Percentiles rank a stretch among this genome's conserved stretches.
These are phyloP conservation scores for Chalciporus sp. DNA, from an alignment of 1,284 basidiomycete species.

Conservation along the genomic window DNA sequence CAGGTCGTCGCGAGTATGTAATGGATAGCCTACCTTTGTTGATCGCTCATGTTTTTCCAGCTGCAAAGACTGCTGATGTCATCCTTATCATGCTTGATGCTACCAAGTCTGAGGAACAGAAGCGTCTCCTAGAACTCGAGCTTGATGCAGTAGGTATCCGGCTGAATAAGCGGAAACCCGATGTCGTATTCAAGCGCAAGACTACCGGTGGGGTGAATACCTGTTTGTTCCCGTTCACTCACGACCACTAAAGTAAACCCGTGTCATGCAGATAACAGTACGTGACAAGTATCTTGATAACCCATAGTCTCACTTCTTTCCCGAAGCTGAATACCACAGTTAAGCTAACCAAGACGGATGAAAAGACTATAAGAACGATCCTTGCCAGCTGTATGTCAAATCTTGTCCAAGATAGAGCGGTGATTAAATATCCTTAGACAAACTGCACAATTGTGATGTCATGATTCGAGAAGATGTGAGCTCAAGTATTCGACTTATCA, in stretches of 20 bases:
- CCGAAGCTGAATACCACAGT: conserved; percentile 84
- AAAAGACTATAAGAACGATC: conserved; percentile 92
- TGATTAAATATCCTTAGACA: conserved; percentile 47
- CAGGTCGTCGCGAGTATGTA: conserved; percentile 87
- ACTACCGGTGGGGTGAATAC: conserved; percentile 86
- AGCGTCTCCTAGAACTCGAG: conserved; percentile 86
- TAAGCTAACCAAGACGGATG: conserved; percentile 93
- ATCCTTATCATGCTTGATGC: conserved; percentile 96
- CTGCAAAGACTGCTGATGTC: conserved; percentile 95
- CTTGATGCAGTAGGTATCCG: conserved; percentile 96
- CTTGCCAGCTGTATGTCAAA: conserved; percentile 73
- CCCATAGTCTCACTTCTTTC: conserved; percentile 2
- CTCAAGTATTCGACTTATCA: conserved; percentile 12
- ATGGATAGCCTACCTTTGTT: neutral
- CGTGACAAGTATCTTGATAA: neutral
- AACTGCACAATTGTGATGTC: conserved; percentile 92
- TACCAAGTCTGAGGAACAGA: conserved; percentile 94
- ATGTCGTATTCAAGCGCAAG: conserved; percentile 85
- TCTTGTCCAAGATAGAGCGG: neutral
- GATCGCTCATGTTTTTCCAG: conserved; percentile 33
- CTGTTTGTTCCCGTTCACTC: neutral
- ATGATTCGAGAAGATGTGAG: conserved; percentile 96
- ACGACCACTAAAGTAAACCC: neutral
- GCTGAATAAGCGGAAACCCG: conserved; percentile 87
- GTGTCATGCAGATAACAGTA: conserved; percentile 31